Percentiles rank a stretch among this genome's conserved stretches.
phyloP scores from a whole-genome alignment of 495 filamentous ascomycete species.

The Penicillium coprophilum region DNA sequence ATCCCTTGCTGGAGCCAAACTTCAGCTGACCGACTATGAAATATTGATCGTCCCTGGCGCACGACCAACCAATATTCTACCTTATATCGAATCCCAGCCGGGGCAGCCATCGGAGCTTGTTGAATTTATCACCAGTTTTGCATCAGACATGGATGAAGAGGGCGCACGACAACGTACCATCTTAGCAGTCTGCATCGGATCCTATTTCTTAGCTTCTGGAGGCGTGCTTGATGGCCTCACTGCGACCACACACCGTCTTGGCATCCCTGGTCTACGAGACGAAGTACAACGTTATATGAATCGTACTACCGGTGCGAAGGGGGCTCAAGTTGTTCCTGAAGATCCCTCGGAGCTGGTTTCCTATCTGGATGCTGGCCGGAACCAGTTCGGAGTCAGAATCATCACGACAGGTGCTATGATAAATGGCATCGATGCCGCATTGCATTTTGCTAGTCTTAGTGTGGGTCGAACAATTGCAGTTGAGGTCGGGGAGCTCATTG shows the following conservation, averaged over 20 bases:
- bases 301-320: background rate
- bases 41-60: slow-evolving; percentile 11
- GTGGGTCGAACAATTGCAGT: background rate
- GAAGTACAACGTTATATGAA: background rate
- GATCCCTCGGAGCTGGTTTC: background rate
- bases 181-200: slow-evolving; percentile 3
- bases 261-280: background rate
- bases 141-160: background rate
- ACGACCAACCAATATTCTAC: slow-evolving; percentile 3
- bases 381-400: slow-evolving; percentile 5
- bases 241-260: slow-evolving; percentile 13
- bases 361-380: slow-evolving; percentile 6
- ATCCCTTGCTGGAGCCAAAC: slow-evolving; percentile 2
- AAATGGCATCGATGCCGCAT: slow-evolving; percentile 2
- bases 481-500: slow-evolving; percentile 3
- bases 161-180: background rate
- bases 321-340: slow-evolving; percentile 3
- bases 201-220: background rate
- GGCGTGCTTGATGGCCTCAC: slow-evolving; percentile 10
- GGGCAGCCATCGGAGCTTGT: background rate
- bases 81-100: slow-evolving; percentile 1
- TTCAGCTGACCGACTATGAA: background rate
- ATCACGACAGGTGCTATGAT: slow-evolving; percentile 1
- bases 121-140: slow-evolving; percentile 5
- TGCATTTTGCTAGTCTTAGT: slow-evolving; percentile 1